phyloP scores from a whole-genome alignment of 768 basidiomycete genomes.

The Suillus lakei region DNA sequence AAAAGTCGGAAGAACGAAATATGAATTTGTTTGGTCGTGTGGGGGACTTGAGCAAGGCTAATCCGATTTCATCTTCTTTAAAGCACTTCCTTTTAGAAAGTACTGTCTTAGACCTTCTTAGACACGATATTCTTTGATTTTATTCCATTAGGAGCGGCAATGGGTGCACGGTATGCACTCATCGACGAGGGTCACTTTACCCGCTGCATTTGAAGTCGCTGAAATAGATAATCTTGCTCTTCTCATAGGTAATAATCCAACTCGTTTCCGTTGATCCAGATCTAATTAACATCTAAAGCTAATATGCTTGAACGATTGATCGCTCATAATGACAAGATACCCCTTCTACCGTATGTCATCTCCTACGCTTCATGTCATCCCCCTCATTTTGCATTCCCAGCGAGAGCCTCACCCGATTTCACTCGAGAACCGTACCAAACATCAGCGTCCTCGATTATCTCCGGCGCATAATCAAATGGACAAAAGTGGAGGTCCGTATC shows the following conservation, averaged over 20 bases:
- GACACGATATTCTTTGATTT: neutral
- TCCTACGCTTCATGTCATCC: slow-evolving; percentile 16
- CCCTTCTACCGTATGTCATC: slow-evolving; percentile 75
- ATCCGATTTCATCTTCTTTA: neutral
- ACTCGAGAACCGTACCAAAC: slow-evolving; percentile 87
- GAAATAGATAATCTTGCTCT: slow-evolving; percentile 82
- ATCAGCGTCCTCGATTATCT: slow-evolving; percentile 94
- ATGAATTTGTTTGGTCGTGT: neutral
- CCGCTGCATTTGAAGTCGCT: slow-evolving; percentile 83
- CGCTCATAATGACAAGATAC: slow-evolving; percentile 94
- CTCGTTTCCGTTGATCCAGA: slow-evolving; percentile 22
- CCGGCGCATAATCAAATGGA: slow-evolving; percentile 90
- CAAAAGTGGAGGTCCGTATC: slow-evolving; percentile 86
- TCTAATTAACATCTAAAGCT: slow-evolving; percentile 51
- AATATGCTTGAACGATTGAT: slow-evolving; percentile 97
- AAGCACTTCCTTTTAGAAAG: neutral
- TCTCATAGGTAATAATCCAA: slow-evolving; percentile 72
- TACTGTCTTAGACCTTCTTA: neutral
- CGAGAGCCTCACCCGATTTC: slow-evolving; percentile 93
- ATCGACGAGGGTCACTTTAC: slow-evolving; percentile 77
- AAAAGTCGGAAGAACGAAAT: no score
- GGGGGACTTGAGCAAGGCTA: neutral
- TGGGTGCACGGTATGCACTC: slow-evolving; percentile 79
- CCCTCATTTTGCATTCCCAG: slow-evolving; percentile 44
- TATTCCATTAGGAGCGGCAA: slow-evolving; percentile 43